These are phyloP conservation scores for Talaromyces sp. DNA, from an alignment of 2,329 filamentous ascomycete genomes.

Conservation along the genomic window DNA sequence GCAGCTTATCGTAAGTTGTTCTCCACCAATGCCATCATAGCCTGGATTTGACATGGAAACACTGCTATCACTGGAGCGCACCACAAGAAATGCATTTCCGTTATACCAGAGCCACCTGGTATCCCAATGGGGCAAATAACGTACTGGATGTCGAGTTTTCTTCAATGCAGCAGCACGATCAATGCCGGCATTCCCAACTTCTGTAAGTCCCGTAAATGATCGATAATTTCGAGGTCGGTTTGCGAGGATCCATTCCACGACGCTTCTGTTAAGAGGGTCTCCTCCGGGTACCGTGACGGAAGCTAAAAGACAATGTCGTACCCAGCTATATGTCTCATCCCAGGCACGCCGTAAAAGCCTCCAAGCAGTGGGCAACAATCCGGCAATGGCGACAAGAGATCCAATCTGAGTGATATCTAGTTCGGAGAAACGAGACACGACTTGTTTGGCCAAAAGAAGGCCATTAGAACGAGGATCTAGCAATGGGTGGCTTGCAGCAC, in stretches of 20 bases:
- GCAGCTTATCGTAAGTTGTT: slow-evolving; percentile 18
- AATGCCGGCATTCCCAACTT: slow-evolving; percentile 1
- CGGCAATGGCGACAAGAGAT: slow-evolving; percentile 18
- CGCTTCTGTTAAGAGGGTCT: slow-evolving; percentile 18
- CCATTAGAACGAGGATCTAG: slow-evolving; percentile 13
- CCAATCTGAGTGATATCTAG: slow-evolving; percentile 19
- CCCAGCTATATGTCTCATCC: slow-evolving; percentile 12
- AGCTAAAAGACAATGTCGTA: slow-evolving; percentile 15
- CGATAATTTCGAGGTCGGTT: slow-evolving; percentile 16
- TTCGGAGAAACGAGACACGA: slow-evolving; percentile 6
- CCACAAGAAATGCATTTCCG: slow-evolving; percentile 5
- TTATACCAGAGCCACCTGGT: slow-evolving; percentile 16
- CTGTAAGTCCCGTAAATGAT: slow-evolving; percentile 16
- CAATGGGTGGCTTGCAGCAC: slow-evolving; percentile 11
- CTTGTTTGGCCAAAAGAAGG: slow-evolving; percentile 1
- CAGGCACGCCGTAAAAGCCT: slow-evolving; percentile 9
- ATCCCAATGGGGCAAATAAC: slow-evolving; percentile 16
- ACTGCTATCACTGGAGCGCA: slow-evolving; percentile 2
- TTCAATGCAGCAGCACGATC: slow-evolving; percentile 15
- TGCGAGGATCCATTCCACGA: slow-evolving; percentile 18
- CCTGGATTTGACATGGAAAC: slow-evolving; percentile 11
- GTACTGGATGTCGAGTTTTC: slow-evolving; percentile 16
- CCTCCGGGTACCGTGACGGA: slow-evolving; percentile 19
- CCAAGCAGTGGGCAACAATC: slow-evolving; percentile 14
- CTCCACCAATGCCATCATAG: slow-evolving; percentile 17